Evolutionary conservation across 2,329 filamentous ascomycete species (phyloP), one percentile per base, ranked within the genome.

Genomic region (Monosporascus ibericus): DNA sequence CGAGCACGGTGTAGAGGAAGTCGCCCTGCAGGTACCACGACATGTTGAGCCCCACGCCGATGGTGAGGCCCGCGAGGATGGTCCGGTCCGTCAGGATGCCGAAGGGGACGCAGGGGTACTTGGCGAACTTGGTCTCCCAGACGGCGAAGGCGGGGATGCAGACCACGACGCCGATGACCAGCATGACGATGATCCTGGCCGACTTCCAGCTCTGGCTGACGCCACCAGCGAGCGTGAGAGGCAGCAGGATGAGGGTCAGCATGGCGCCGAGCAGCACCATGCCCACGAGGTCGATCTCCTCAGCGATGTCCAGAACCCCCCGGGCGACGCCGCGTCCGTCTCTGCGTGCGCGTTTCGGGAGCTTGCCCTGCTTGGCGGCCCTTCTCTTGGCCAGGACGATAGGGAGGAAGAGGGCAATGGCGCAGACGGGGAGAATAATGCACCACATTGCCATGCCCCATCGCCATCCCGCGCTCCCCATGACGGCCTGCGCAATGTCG

Each of bases 401-500:
- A 6, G 75, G 75, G 39, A 74, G 56, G 60, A 85, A 67, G 0
- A 86, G 70, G 1, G 83, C 81, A 5, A 84, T 54, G 0, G 78
- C 73, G 51, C 76, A 78, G 7, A 80, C 69, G 1, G 82, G 78
- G 60, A 80, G 84, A 48, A 85, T 81, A 55, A 85, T 77, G 47
- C 73, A 74, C 74, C 79, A 86, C 81, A 86, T 85, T 56, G 81
- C 82, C 24, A 83, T 74, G 15, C 82, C 83, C 81, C 81, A 85
- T 53, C 75, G 68, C 83, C 83, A 86, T 2, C 71, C 75, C 0
- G 78, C 79, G 2, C 62, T 63, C 0, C 52, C 59, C 20, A 85
- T 61, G 1, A 85, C 78, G 0, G 77, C 72, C 0, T 66, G 62
- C 0, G 79, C 75, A 48, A 86, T 68, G 55, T 80, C 76, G 20